Base-by-base conservation (phyloP, 306 rosid species). In the Vigna reflexopilosa region DNA sequence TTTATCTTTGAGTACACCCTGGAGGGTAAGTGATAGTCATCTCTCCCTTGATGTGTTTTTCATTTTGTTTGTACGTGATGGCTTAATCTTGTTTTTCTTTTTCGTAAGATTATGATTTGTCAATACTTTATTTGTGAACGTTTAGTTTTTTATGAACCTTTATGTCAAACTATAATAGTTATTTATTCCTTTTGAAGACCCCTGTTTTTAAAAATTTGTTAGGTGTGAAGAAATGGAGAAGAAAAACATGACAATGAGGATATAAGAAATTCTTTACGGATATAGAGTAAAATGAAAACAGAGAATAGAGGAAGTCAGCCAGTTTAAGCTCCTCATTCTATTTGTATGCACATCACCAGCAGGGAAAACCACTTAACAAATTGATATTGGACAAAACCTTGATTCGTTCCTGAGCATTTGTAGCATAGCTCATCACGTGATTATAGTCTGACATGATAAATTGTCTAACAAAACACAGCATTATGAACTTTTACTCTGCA, bases 1-100 rank as follows among this genome's bases (percentile, higher is more conserved):
- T 49, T 86, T 93, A 81, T 89, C 92, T 34, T 84, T 91, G 78
- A 86, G 93, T 82, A 83, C 87, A 54, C 91, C 98, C 52, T 86
- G 91, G 90, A 88, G 98, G 89, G 99, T 93, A 85, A 77, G 96
- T 74, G n/a, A 44, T 24, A 65, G 81, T 56, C 81, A 10, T 66
- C 66, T 5, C 3, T 20, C 12, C 57, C 61, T 19, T 38, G 5
- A 58, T 44, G 10, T 49, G 24, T 76, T 44, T 65, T 76, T 16
- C 28, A 26, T 2, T 63, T 70, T 81, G 44, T 49, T 42, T 72
- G 58, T 55, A 7, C 32, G 32, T 54, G 69, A 44, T 77, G 54
- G 45, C 63, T 49, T 54, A 48, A 72, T 59, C 52, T 77, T 81
- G 38, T 57, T 78, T 67, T 32, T 8, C 45, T 22, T n/a, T 20